A percentile compares a stretch with the other conserved stretches of the same genome.
These are phyloP conservation scores for Xylaria nigripes DNA, from an alignment of 495 filamentous ascomycete genomes.

Conservation along the genomic window DNA sequence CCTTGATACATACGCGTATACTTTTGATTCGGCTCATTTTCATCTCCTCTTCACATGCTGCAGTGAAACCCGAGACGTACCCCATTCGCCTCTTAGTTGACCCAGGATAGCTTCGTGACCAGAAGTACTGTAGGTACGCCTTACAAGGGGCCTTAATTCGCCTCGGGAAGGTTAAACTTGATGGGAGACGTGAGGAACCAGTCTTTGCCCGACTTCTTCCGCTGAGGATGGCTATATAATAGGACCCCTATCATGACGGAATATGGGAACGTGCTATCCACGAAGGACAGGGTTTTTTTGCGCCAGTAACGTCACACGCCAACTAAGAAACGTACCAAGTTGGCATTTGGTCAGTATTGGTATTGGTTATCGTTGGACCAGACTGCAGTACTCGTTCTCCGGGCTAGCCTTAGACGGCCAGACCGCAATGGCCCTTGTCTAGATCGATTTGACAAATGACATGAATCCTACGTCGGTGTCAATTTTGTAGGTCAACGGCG, in stretches of 20 bases:
- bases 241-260: neutral
- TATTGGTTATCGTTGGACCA: neutral
- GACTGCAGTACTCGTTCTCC: neutral
- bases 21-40: neutral
- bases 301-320: neutral
- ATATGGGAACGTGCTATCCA: neutral
- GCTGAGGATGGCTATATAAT: neutral
- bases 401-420: neutral
- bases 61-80: neutral
- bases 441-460: neutral
- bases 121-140: neutral
- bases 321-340: neutral
- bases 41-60: neutral
- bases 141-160: neutral
- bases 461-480: neutral
- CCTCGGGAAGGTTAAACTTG: neutral
- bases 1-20: neutral
- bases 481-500: neutral
- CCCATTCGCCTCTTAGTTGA: neutral
- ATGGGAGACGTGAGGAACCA: neutral
- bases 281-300: neutral
- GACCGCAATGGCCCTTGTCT: neutral
- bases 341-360: neutral
- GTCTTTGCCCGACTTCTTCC: neutral
- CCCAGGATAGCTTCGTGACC: neutral